Percentiles rank a stretch among this genome's conserved stretches.
phyloP scores from a whole-genome alignment of 225 moss, liverwort and hornwort genomes.

The Asterella californica region DNA sequence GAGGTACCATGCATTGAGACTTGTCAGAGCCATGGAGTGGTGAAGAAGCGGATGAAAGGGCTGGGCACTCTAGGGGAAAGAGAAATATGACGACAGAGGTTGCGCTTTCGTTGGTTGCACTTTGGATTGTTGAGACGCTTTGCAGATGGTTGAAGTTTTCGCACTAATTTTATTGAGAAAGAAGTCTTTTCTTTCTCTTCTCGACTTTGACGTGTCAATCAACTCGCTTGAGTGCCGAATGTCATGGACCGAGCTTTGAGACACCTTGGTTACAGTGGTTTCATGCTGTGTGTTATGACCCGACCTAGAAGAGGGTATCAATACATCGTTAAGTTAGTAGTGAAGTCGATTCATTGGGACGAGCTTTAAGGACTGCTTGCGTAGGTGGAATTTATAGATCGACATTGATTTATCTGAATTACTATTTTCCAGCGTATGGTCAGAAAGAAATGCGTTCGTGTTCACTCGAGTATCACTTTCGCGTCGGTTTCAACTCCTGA shows the following conservation, averaged over 20 bases:
- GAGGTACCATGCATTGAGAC: slow-evolving; percentile 27
- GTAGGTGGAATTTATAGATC: background rate
- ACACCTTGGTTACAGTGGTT: background rate
- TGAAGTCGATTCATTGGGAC: background rate
- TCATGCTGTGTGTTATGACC: background rate
- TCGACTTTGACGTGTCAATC: background rate
- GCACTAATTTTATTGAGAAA: background rate
- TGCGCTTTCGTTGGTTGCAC: slow-evolving; percentile 20
- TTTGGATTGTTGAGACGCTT: slow-evolving; percentile 3
- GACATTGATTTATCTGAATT: background rate
- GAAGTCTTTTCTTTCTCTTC: background rate
- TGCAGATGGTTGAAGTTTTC: background rate
- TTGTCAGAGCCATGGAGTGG: slow-evolving; percentile 21
- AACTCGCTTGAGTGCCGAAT: background rate
- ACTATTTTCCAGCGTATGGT: background rate
- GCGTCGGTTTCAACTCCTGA: background rate
- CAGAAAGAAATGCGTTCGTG: background rate
- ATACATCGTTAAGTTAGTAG: background rate
- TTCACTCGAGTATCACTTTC: background rate
- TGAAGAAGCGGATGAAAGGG: slow-evolving; percentile 24
- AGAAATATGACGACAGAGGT: slow-evolving; percentile 21
- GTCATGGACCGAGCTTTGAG: background rate
- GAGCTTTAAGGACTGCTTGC: background rate
- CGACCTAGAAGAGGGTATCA: background rate
- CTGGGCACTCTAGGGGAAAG: slow-evolving; percentile 18